Conservation (phyloP, 1,284 basidiomycete genomes). For the Ganoderma sp. region DNA sequence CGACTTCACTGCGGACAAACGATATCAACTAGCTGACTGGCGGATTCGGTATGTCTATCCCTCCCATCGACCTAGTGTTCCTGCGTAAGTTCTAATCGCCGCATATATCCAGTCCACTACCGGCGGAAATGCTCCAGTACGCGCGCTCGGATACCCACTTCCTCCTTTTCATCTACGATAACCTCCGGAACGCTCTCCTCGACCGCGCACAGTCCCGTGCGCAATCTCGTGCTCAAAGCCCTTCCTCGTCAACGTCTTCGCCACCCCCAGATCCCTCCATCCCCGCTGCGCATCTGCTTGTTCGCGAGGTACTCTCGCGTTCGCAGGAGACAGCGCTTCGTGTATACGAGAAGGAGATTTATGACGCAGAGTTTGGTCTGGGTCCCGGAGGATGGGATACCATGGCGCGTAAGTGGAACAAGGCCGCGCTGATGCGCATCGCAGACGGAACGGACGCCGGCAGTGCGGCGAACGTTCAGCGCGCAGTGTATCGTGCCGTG, state of each 20-base stretch:
- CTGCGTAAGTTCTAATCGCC: slow-evolving; percentile 5
- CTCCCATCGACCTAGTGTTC: neutral
- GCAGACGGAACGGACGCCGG: slow-evolving; percentile 19
- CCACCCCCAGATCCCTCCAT: slow-evolving; percentile 33
- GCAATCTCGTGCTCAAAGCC: slow-evolving; percentile 41
- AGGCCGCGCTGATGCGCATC: slow-evolving; percentile 52
- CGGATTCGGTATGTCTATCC: slow-evolving; percentile 74
- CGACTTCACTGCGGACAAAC: slow-evolving; percentile 92
- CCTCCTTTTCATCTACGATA: slow-evolving; percentile 92
- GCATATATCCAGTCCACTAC: slow-evolving; percentile 67
- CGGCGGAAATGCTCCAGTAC: slow-evolving; percentile 89
- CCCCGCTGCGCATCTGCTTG: slow-evolving; percentile 42
- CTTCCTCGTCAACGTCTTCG: slow-evolving; percentile 40
- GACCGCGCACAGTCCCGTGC: slow-evolving; percentile 57
- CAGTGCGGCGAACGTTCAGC: slow-evolving; percentile 45
- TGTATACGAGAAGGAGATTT: slow-evolving; percentile 69
- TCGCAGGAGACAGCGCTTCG: slow-evolving; percentile 79
- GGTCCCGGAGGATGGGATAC: slow-evolving; percentile 79
- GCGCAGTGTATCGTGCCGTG: slow-evolving; percentile 70
- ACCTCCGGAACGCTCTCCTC: slow-evolving; percentile 86
- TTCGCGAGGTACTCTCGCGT: slow-evolving; percentile 65
- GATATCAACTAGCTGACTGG: slow-evolving; percentile 98
- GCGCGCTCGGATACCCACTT: slow-evolving; percentile 97
- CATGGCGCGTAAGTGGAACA: slow-evolving; percentile 83
- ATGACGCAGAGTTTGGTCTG: slow-evolving; percentile 68